phyloP scores from a whole-genome alignment of 257 asterid species.

The Avicennia marina region DNA sequence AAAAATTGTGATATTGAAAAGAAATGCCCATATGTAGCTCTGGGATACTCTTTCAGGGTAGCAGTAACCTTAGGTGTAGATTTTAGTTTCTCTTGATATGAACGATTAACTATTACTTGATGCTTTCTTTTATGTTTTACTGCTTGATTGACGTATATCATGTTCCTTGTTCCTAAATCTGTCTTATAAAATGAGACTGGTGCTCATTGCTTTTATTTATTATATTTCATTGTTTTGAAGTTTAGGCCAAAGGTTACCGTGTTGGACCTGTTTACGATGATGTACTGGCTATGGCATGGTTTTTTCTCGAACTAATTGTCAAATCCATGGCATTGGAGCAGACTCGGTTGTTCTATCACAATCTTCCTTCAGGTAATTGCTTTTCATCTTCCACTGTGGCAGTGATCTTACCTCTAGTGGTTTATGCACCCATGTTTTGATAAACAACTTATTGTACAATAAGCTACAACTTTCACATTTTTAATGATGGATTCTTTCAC shows the following conservation, averaged over 20 bases:
- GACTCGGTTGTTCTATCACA: constrained; percentile 81
- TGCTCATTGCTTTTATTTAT: constrained; percentile 19
- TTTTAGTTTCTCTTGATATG: constrained; percentile 4
- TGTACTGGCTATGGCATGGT: constrained; percentile 99
- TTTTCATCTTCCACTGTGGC: constrained; percentile 1
- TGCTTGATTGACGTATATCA: not conserved
- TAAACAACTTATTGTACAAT: too few relatives aligned
- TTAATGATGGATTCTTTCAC: too few relatives aligned
- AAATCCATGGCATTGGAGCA: constrained; percentile 98
- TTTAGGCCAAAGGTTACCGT: constrained; percentile 96
- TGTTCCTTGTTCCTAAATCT: constrained; percentile 4
- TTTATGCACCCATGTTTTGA: too few relatives aligned
- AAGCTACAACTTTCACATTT: too few relatives aligned
- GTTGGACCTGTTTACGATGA: constrained; percentile 99
- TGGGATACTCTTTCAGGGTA: too few relatives aligned
- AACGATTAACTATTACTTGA: too few relatives aligned
- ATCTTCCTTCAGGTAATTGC: constrained; percentile 74
- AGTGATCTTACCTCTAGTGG: too few relatives aligned
- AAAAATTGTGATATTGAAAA: too few relatives aligned
- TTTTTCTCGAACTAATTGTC: constrained; percentile 94
- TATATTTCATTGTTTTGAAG: constrained; percentile 22
- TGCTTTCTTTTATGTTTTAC: not conserved
- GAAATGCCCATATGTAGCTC: too few relatives aligned
- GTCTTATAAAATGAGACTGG: constrained; percentile 13
- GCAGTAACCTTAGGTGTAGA: constrained; percentile 2